A percentile compares a stretch with the other conserved stretches of the same genome.
Evolutionary conservation across 2,329 filamentous ascomycete species (phyloP).

Genomic region (Bipolaris zeicola): DNA sequence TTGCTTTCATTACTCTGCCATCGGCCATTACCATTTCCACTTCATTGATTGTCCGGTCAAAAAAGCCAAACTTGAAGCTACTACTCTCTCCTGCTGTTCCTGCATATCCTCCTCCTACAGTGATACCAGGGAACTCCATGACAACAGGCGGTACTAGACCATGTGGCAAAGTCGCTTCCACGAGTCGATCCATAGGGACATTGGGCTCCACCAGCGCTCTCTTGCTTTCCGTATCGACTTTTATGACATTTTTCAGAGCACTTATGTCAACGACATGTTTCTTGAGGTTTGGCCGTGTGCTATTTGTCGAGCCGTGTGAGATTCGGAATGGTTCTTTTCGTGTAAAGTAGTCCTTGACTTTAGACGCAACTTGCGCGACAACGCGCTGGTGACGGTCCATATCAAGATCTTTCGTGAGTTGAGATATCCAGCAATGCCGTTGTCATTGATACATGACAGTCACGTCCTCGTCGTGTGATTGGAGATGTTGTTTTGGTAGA

Average conservation of each 20-base stretch:
- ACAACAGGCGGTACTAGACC: constrained; percentile 68
- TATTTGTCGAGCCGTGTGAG: constrained; percentile 78
- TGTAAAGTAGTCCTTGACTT: constrained; percentile 57
- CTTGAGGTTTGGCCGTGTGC: constrained; percentile 63
- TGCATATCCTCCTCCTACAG: constrained; percentile 69
- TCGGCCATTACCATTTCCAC: constrained; percentile 70
- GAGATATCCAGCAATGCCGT: constrained; percentile 19
- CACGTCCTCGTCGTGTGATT: background rate
- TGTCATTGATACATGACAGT: constrained; percentile 29
- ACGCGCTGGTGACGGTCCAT: constrained; percentile 52
- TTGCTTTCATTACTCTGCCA: constrained; percentile 62
- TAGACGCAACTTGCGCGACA: constrained; percentile 54
- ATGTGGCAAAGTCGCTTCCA: constrained; percentile 61
- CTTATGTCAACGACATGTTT: constrained; percentile 68
- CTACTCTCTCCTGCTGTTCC: constrained; percentile 72
- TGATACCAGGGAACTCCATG: constrained; percentile 76
- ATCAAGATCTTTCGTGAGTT: background rate
- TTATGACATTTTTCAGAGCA: constrained; percentile 65
- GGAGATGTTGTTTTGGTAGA: background rate
- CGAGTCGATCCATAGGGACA: constrained; percentile 69
- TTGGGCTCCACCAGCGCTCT: constrained; percentile 73
- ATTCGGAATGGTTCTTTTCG: constrained; percentile 69
- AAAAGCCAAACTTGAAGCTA: constrained; percentile 70
- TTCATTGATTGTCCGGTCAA: constrained; percentile 65
- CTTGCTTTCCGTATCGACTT: constrained; percentile 59